These are phyloP conservation scores for Wallacemonas sp. DNA, from an alignment of 208 protist genomes.

Conservation along the genomic window DNA sequence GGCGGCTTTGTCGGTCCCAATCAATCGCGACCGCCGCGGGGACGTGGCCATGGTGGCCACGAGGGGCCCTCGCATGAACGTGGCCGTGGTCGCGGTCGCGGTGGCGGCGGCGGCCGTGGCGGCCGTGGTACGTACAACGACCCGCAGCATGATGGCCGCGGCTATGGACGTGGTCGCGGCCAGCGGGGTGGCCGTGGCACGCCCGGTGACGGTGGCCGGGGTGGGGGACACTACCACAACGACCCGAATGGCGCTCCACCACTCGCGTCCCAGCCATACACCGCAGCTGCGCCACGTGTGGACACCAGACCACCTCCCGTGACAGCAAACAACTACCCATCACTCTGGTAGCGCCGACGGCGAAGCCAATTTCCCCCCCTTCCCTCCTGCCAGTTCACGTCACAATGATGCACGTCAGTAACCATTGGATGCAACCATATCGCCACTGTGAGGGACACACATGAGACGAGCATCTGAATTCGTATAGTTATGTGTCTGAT, in stretches of 20 bases:
- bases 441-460: no score
- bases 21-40: conserved; percentile 10
- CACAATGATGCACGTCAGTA: no score
- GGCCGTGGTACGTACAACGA: not conserved
- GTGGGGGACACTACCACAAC: conserved; percentile 4
- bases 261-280: not conserved
- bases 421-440: no score
- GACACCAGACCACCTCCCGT: conserved; percentile 1
- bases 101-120: conserved; percentile 21
- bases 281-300: not conserved
- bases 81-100: conserved; percentile 12
- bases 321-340: conserved; percentile 3
- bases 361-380: no score
- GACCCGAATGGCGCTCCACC: not conserved
- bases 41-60: conserved; percentile 16
- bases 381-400: no score
- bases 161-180: conserved; percentile 20
- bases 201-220: conserved; percentile 9
- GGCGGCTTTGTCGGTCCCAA: not conserved
- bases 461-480: no score
- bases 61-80: not conserved
- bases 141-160: conserved; percentile 4
- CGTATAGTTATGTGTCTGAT: no score
- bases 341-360: not conserved
- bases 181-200: conserved; percentile 1